Percentiles rank a stretch among this genome's conserved stretches.
phyloP scores from a whole-genome alignment of 2,329 filamentous ascomycete genomes.

The Fusarium bactridioides region DNA sequence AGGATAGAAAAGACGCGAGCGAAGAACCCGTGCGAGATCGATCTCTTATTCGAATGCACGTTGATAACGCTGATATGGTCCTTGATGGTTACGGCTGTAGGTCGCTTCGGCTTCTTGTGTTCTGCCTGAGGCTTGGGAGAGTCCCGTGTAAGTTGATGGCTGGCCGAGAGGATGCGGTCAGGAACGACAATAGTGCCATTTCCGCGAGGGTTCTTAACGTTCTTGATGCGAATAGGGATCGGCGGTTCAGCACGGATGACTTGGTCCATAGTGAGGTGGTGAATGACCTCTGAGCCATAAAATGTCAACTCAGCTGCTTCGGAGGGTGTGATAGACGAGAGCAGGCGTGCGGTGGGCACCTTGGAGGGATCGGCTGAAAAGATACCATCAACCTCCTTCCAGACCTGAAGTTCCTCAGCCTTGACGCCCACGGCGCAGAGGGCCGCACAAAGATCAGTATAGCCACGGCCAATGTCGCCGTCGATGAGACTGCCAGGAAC shows the following conservation, averaged over 20 bases:
- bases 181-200: slow-evolving; percentile 85
- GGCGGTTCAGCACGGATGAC: slow-evolving; percentile 80
- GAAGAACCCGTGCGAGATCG: slow-evolving; percentile 94
- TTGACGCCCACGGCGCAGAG: slow-evolving; percentile 88
- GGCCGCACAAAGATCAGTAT: slow-evolving; percentile 95
- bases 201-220: slow-evolving; percentile 85
- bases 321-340: slow-evolving; percentile 87
- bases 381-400: slow-evolving; percentile 99
- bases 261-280: slow-evolving; percentile 99
- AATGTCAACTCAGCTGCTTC: slow-evolving; percentile 97
- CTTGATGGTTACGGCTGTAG: slow-evolving; percentile 95
- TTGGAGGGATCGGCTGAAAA: slow-evolving; percentile 86
- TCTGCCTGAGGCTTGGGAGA: slow-evolving; percentile 48
- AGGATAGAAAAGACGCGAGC: slow-evolving; percentile 92
- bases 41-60: slow-evolving; percentile 96
- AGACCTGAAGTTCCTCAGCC: slow-evolving; percentile 91
- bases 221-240: slow-evolving; percentile 90
- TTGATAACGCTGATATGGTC: slow-evolving; percentile 97
- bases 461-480: slow-evolving; percentile 88
- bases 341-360: slow-evolving; percentile 90
- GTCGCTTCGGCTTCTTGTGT: slow-evolving; percentile 71
- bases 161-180: slow-evolving; percentile 65
- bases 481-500: slow-evolving; percentile 91
- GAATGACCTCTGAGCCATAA: slow-evolving; percentile 95
- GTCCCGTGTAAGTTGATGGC: slow-evolving; percentile 66